Evolutionary conservation across 768 basidiomycete species (phyloP).

Genomic region (Agrocybe pediades): DNA sequence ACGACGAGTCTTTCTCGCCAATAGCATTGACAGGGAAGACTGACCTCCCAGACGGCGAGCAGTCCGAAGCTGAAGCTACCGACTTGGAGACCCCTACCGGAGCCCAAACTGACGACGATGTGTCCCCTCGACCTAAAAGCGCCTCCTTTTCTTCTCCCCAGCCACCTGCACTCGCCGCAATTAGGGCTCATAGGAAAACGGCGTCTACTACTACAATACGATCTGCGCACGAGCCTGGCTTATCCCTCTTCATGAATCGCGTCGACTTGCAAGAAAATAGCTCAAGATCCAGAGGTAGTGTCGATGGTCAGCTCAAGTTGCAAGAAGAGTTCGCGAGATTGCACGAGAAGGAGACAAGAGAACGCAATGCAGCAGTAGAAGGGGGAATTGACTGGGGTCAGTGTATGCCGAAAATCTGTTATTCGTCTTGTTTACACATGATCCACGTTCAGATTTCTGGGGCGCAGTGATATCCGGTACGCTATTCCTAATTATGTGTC

Average conservation of each 20-base stretch:
- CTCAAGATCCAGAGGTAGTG: slow-evolving; percentile 43
- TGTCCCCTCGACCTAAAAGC: slow-evolving; percentile 12
- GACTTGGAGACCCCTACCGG: neutral
- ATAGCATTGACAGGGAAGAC: slow-evolving; percentile 33
- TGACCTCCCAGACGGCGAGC: neutral
- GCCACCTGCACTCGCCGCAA: slow-evolving; percentile 11
- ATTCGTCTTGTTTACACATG: neutral
- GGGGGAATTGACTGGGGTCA: slow-evolving; percentile 77
- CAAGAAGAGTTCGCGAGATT: slow-evolving; percentile 77
- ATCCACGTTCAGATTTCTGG: slow-evolving; percentile 76
- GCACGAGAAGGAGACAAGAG: slow-evolving; percentile 53
- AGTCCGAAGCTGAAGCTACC: slow-evolving; percentile 6
- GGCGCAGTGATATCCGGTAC: slow-evolving; percentile 87
- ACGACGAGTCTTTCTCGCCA: slow-evolving; percentile 47
- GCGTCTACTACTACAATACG: slow-evolving; percentile 60
- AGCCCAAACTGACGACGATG: slow-evolving; percentile 2
- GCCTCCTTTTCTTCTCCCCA: slow-evolving; percentile 8
- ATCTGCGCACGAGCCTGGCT: slow-evolving; percentile 41
- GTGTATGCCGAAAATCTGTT: slow-evolving; percentile 18
- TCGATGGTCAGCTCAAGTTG: slow-evolving; percentile 69
- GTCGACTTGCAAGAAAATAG: slow-evolving; percentile 52
- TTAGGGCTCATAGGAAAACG: slow-evolving; percentile 59
- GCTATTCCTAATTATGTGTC: neutral
- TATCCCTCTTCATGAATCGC: slow-evolving; percentile 57
- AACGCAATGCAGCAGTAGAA: slow-evolving; percentile 35